Evolutionary conservation across 768 basidiomycete genomes (phyloP).

Genomic region (Hygrocybe punicea): DNA sequence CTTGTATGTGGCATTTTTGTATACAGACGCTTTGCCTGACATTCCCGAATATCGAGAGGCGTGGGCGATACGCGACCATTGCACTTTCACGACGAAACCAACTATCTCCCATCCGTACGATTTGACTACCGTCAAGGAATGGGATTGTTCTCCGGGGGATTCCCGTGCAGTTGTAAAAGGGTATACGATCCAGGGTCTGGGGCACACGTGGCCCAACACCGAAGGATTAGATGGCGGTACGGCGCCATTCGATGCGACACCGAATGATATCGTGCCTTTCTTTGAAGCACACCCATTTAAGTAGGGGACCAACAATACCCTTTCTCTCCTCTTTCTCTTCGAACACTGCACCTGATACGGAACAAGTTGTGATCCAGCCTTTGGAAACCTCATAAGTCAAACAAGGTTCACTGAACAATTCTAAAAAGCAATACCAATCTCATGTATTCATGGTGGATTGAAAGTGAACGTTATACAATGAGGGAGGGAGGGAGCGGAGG

Average conservation of each 20-base stretch:
- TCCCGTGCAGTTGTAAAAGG: constrained; percentile 5
- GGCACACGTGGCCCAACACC: constrained; percentile 13
- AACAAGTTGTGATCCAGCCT: no score
- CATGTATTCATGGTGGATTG: no score
- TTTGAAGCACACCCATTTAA: constrained; percentile 10
- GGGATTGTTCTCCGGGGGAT: constrained; percentile 5
- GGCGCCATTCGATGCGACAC: constrained; percentile 14
- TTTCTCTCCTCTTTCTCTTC: no score
- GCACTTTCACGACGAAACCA: neutral
- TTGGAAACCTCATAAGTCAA: no score
- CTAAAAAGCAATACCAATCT: no score
- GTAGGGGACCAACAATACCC: no score
- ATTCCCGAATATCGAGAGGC: constrained; percentile 11
- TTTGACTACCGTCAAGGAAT: constrained; percentile 5
- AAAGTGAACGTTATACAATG: no score
- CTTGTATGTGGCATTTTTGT: no score
- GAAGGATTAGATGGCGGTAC: constrained; percentile 1
- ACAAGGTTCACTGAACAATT: no score
- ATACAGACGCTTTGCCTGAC: constrained; percentile 8
- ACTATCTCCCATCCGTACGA: constrained; percentile 4
- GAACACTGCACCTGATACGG: no score
- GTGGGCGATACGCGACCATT: constrained; percentile 17
- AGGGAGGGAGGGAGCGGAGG: no score
- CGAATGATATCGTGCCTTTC: constrained; percentile 18
- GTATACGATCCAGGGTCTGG: constrained; percentile 7